phyloP scores from a whole-genome alignment of 2,329 filamentous ascomycete species.

The Xylariaceae sp. region DNA sequence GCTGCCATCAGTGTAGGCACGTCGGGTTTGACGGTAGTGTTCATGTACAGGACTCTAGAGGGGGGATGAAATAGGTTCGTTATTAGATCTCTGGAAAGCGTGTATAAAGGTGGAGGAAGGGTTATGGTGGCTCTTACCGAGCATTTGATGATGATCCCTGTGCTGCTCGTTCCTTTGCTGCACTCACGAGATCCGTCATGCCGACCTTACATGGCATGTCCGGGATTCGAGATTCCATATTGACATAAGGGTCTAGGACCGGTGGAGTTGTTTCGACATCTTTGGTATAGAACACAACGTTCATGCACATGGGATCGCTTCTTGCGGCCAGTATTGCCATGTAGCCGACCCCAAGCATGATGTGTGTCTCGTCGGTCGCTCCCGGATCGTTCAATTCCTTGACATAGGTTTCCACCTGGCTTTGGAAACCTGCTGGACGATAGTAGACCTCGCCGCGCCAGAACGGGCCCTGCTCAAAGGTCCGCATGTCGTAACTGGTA shows the following conservation, averaged over 20 bases:
- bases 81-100: too few relatives aligned
- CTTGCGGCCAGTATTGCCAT: neutral
- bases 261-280: neutral
- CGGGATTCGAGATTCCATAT: neutral
- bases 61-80: too few relatives aligned
- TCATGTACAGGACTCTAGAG: slow-evolving; percentile 13
- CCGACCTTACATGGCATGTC: too few relatives aligned
- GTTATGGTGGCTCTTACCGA: too few relatives aligned
- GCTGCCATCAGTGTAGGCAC: slow-evolving; percentile 3
- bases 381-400: slow-evolving; percentile 3
- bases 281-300: slow-evolving; percentile 9
- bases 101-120: too few relatives aligned
- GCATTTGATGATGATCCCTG: too few relatives aligned
- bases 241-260: slow-evolving; percentile 1
- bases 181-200: too few relatives aligned
- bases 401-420: slow-evolving; percentile 7
- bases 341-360: slow-evolving; percentile 10
- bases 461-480: slow-evolving; percentile 10
- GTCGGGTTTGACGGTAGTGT: slow-evolving; percentile 12
- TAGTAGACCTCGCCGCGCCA: slow-evolving; percentile 10
- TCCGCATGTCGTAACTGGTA: slow-evolving; percentile 7
- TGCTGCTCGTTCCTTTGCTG: neutral
- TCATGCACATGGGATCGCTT: slow-evolving; percentile 3
- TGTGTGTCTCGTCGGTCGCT: slow-evolving; percentile 1
- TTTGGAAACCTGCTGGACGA: slow-evolving; percentile 4